Conservation (phyloP, 2,329 filamentous ascomycete genomes). For the Chrysosporium keratinophilum region DNA sequence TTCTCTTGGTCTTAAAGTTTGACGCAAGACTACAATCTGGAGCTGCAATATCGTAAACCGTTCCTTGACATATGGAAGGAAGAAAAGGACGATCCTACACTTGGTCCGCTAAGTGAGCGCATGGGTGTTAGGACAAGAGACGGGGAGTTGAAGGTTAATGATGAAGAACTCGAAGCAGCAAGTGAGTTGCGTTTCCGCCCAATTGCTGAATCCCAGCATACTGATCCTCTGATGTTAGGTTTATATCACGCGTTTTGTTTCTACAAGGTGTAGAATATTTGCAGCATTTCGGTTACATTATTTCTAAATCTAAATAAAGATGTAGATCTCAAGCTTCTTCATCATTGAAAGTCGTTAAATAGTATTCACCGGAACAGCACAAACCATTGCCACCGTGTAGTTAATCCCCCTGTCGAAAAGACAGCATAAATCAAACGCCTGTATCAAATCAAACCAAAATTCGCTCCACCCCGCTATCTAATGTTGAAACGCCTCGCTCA, state of each 20-base stretch:
- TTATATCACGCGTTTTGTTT: conserved; percentile 97
- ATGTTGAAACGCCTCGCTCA: neutral
- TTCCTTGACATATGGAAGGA: conserved; percentile 87
- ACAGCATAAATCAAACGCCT: neutral
- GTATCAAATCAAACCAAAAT: neutral
- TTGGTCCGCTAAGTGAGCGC: conserved; percentile 81
- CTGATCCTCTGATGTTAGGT: conserved; percentile 23
- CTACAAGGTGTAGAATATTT: conserved; percentile 63
- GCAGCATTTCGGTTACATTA: too few relatives aligned
- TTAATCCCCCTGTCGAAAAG: neutral
- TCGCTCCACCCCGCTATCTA: neutral
- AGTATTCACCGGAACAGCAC: too few relatives aligned
- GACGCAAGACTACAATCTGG: conserved; percentile 92
- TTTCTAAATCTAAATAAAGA: too few relatives aligned
- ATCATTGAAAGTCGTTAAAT: too few relatives aligned
- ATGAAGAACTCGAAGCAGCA: conserved; percentile 86
- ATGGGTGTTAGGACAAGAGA: conserved; percentile 79
- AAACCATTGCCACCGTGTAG: neutral
- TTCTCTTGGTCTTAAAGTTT: conserved; percentile 41
- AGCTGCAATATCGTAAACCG: conserved; percentile 83
- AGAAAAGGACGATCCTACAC: conserved; percentile 71
- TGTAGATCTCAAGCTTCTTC: too few relatives aligned
- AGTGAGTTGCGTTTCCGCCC: conserved; percentile 34
- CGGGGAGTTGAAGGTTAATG: conserved; percentile 57
- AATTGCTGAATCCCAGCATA: neutral